Conservation (phyloP, 352 stramenopile species). For the Pythium sukuiense region DNA sequence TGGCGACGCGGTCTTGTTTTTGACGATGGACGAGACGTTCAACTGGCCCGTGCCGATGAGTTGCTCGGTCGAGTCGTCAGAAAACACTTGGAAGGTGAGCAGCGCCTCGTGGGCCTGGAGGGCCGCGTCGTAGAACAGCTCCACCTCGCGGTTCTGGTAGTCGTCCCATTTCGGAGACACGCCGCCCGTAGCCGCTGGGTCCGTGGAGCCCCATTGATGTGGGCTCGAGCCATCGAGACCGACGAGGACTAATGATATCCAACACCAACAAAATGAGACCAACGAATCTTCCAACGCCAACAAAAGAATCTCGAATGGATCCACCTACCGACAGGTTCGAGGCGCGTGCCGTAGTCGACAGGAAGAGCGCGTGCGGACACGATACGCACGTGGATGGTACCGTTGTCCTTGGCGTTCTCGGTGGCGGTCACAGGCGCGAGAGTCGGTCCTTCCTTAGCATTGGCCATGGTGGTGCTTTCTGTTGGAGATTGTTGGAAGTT, state of each 20-base stretch:
- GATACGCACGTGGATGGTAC: constrained; percentile 78
- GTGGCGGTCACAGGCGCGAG: constrained; percentile 11
- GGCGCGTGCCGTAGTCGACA: constrained; percentile 83
- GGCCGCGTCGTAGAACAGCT: constrained; percentile 76
- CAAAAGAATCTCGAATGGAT: constrained; percentile 2
- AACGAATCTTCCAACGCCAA: constrained; percentile 1
- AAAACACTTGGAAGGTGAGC: constrained; percentile 71
- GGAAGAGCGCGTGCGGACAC: constrained; percentile 43
- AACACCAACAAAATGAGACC: constrained; percentile 12
- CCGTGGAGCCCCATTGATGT: constrained; percentile 60
- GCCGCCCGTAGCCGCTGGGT: constrained; percentile 63
- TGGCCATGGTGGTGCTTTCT: constrained; percentile 12
- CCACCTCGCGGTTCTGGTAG: constrained; percentile 72
- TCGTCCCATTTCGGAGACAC: constrained; percentile 69
- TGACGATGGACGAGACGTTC: constrained; percentile 43
- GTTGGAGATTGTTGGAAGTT: not conserved
- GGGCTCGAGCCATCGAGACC: constrained; percentile 64
- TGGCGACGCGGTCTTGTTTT: constrained; percentile 35
- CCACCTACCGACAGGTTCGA: constrained; percentile 65
- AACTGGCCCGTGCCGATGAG: constrained; percentile 73
- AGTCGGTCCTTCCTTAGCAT: constrained; percentile 14
- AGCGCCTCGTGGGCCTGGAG: constrained; percentile 43
- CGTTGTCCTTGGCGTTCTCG: constrained; percentile 35
- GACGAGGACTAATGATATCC: constrained; percentile 50
- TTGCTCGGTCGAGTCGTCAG: constrained; percentile 68